A percentile compares a stretch with the other conserved stretches of the same genome.
These are phyloP conservation scores for Oryza glumipatula DNA, from an alignment of 176 grass and related monocot genomes.

Conservation along the genomic window DNA sequence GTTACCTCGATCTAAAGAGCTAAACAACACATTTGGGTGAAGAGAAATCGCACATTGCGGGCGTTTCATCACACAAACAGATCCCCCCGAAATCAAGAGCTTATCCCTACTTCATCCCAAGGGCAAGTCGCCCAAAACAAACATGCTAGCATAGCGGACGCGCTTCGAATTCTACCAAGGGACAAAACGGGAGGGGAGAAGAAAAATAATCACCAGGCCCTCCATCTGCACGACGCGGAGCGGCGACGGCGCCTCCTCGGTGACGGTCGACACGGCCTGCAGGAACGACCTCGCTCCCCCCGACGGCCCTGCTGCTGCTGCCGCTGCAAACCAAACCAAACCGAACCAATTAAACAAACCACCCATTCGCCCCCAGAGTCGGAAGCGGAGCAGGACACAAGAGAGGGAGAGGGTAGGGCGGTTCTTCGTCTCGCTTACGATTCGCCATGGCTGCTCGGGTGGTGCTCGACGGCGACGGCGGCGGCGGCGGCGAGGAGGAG, in stretches of 20 bases:
- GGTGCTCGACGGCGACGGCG: conserved; percentile 28
- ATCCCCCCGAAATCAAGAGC: conserved; percentile 1
- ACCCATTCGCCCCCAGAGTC: conserved; percentile 13
- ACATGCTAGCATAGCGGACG: background rate
- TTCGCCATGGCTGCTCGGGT: conserved; percentile 64
- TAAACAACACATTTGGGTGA: background rate
- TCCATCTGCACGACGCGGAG: conserved; percentile 96
- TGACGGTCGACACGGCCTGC: conserved; percentile 70
- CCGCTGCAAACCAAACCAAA: background rate
- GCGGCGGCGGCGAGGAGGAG: background rate
- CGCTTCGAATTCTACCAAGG: background rate
- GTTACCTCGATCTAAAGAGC: background rate
- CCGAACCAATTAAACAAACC: background rate
- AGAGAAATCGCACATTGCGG: background rate
- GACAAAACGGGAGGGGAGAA: background rate
- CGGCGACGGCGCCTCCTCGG: conserved; percentile 65
- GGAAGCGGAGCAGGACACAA: background rate
- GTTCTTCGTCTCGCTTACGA: conserved; percentile 40
- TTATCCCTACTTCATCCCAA: background rate
- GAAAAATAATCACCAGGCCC: conserved; percentile 63
- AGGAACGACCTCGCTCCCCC: conserved; percentile 81
- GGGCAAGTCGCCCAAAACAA: background rate
- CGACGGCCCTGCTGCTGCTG: conserved; percentile 43
- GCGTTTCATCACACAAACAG: conserved; percentile 10
- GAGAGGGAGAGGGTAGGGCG: background rate